Evolutionary conservation across 176 grass and related monocot species (phyloP), one percentile per base, ranked within the genome.

Genomic region (Oryza meridionalis): DNA sequence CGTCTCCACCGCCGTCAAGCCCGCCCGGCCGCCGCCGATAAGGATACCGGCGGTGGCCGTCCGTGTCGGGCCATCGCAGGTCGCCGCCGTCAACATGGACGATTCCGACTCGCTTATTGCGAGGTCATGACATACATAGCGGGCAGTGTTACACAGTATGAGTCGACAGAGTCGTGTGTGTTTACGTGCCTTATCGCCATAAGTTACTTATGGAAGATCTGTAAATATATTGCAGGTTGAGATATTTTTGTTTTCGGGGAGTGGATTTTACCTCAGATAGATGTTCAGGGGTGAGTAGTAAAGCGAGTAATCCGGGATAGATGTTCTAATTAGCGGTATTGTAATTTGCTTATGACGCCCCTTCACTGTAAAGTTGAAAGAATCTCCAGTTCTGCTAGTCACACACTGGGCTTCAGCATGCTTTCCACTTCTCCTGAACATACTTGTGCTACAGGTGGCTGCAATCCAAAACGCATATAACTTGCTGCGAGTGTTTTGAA

Each of bases 51-150:
- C 81, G 16, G 61, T 84, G 15, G 59, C 73, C 31, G 40, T 83
- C 14, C 87, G 85, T 66, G 84, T 97, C 22, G 94, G 94, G 13
- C 91, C 91, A 1, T 94, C 94, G 45, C 90, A 94, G 86, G 91
- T 97, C 51, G 94, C 91, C 38, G 94, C 94, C 5, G 84, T 97
- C 27, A 80, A 82, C 86, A 1, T 46, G 42, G 94, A 97, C 32
- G 89, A 91, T 25, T 78, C 84, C 1, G 91, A 93, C 62, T 90
- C 79, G 77, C 73, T 72, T 1, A 43, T 91, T 32, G 64, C 88
- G 13, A 90, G 82, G 78, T 91, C 86, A 71, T 86, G 85, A 94
- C 62, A 10, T 1, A 38, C 80, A 25, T 21, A 64, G 70, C 24
- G 29, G 37, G 33, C 40, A 76, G 53, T 86, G 38, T 9, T 49